Conservation (phyloP, 2,329 filamentous ascomycete species). For the Chaetoscypha palmicola region DNA sequence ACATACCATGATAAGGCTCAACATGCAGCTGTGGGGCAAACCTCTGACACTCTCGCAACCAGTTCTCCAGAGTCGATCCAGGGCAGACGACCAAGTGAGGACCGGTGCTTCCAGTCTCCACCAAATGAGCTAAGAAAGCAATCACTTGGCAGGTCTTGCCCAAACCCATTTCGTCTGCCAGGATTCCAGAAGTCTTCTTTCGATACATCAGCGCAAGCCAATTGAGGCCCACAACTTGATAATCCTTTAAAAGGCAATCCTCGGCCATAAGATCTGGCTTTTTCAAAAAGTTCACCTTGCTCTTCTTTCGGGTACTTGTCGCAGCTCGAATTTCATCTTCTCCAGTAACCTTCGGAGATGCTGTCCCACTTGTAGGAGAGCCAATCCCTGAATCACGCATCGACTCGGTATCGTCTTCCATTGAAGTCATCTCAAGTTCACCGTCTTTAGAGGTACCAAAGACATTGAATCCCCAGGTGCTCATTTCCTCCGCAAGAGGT, state of each 20-base stretch:
- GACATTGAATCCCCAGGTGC: conserved; percentile 61
- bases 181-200: conserved; percentile 74
- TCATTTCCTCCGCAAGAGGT: conserved; percentile 57
- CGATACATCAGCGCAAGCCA: conserved; percentile 84
- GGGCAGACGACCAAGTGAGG: conserved; percentile 85
- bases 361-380: conserved; percentile 45
- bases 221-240: conserved; percentile 89
- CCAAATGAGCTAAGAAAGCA: conserved; percentile 77
- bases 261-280: conserved; percentile 72
- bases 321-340: conserved; percentile 37
- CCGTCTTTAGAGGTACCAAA: conserved; percentile 52
- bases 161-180: conserved; percentile 95
- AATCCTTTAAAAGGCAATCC: conserved; percentile 76
- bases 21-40: conserved; percentile 77
- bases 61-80: conserved; percentile 90
- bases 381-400: conserved; percentile 61
- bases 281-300: conserved; percentile 28
- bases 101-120: conserved; percentile 60
- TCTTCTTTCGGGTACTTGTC: conserved; percentile 18
- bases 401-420: conserved; percentile 30
- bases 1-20: conserved; percentile 53
- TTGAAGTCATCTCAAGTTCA: conserved; percentile 49
- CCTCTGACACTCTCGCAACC: conserved; percentile 80
- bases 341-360: conserved; percentile 24
- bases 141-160: conserved; percentile 98